These are phyloP conservation scores for Talaromyces islandicus DNA, from an alignment of 2,329 filamentous ascomycete genomes.

Conservation along the genomic window DNA sequence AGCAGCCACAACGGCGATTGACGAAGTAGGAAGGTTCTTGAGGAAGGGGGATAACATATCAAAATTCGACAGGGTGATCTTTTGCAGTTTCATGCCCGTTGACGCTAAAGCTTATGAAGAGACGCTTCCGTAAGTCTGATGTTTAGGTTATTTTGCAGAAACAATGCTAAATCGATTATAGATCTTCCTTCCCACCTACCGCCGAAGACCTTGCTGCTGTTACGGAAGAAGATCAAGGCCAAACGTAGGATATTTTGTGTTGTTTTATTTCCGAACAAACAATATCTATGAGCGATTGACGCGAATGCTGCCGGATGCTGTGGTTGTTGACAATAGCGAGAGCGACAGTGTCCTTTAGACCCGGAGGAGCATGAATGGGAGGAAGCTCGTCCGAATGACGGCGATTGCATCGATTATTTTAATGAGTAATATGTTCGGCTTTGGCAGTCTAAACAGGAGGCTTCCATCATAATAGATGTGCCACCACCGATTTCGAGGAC, in stretches of 20 bases:
- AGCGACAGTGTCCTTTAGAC: background rate
- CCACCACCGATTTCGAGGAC: conserved; percentile 22
- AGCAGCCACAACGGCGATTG: conserved; percentile 67
- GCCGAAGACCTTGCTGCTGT: conserved; percentile 26
- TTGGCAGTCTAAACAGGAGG: conserved; percentile 21
- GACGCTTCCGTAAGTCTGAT: conserved; percentile 62
- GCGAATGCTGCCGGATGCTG: conserved; percentile 9
- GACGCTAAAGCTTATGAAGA: conserved; percentile 69
- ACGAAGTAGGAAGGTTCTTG: conserved; percentile 53
- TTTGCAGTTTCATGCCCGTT: conserved; percentile 76
- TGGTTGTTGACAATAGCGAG: conserved; percentile 4
- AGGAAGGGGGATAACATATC: conserved; percentile 33
- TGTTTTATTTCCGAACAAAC: conserved; percentile 30
- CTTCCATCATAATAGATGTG: conserved; percentile 20
- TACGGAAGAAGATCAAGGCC: conserved; percentile 32
- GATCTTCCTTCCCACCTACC: conserved; percentile 44
- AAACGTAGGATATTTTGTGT: conserved; percentile 45
- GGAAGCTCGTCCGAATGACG: conserved; percentile 26
- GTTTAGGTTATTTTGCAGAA: background rate
- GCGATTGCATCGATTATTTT: conserved; percentile 16
- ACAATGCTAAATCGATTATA: conserved; percentile 17
- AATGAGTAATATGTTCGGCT: conserved; percentile 30
- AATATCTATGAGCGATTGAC: conserved; percentile 15
- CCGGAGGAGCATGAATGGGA: conserved; percentile 37
- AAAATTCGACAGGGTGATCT: conserved; percentile 66